Base-by-base conservation (phyloP, 2,329 filamentous ascomycete species). In the Diaporthe sp. region DNA sequence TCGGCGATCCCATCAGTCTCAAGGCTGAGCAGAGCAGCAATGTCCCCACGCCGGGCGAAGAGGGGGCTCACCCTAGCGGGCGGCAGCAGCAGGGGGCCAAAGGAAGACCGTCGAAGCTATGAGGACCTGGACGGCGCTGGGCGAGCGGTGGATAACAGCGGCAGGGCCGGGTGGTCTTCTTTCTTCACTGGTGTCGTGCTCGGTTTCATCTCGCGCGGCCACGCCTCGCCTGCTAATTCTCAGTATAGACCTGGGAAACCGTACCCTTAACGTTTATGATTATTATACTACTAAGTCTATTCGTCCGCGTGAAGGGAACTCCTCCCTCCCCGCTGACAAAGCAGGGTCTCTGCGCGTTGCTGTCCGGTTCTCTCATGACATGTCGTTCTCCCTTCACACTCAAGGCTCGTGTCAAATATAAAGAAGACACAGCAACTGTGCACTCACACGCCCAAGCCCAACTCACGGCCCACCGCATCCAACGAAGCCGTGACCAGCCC, bases 401-500 rank as follows among this genome's bases (percentile, higher is more conserved):
- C 15, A 25, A 28, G 12, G 22, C 34, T 34, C 42, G 12, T 55
- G 65, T 34, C 31, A 58, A 58, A 37, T 58, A 13, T n/a, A 12
- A 31, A 20, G 3, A 28, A 70, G 49, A 28, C 2, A n/a, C 17
- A 3, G 12, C 8, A 4, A 7, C n/a, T 72, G 34, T 22, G n/a
- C 39, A n/a, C 28, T 53, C n/a, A 70, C 39, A 71, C 70, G 34
- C 73, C 73, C 42, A 85, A 76, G n/a, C 88, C 86, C 78, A 91
- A 82, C 81, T 93, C 91, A 39, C 84, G 85, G 0, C 92, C 92
- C 37, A 94, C 88, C 42, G 90, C 90, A 71, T 91, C 89, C 76
- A 95, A 83, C 17, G 91, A 91, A 80, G 89, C 88, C 13, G 89
- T 87, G 13, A 94, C 82, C 77, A 92, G 85, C 53, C 84, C 84